A percentile compares a stretch with the other conserved stretches of the same genome.
phyloP scores from a whole-genome alignment of 2,329 filamentous ascomycete species.

The Neopestalotiopsis rosae region DNA sequence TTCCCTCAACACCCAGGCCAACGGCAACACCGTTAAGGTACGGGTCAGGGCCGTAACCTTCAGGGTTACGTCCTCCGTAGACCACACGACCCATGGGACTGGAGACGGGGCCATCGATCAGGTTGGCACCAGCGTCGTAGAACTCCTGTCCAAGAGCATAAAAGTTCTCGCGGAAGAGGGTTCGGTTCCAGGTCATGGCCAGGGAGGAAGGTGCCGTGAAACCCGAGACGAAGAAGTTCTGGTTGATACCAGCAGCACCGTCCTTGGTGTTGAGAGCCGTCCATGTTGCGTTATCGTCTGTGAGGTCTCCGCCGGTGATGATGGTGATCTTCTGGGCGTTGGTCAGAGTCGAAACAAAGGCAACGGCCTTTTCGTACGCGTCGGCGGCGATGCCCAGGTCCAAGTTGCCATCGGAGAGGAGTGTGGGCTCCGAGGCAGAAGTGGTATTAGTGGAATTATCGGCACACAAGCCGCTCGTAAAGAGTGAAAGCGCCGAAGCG shows the following conservation, averaged over 20 bases:
- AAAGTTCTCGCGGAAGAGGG: conserved; percentile 24
- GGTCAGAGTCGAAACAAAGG: conserved; percentile 15
- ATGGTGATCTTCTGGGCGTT: conserved; percentile 16
- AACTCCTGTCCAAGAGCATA: conserved; percentile 25
- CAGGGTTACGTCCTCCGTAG: conserved; percentile 10
- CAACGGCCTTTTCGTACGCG: conserved; percentile 15
- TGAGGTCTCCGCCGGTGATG: conserved; percentile 1
- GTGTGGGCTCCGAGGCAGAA: background rate
- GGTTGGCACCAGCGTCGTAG: conserved; percentile 22
- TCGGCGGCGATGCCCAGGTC: conserved; percentile 12
- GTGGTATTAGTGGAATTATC: background rate
- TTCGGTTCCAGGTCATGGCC: conserved; percentile 27
- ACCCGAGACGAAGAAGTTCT: conserved; percentile 26
- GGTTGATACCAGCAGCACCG: conserved; percentile 23
- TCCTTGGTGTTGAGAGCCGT: conserved; percentile 20
- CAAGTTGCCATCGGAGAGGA: conserved; percentile 5
- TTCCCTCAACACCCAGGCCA: conserved; percentile 15
- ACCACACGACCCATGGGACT: conserved; percentile 20
- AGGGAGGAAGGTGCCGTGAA: conserved; percentile 25
- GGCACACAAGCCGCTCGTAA: background rate
- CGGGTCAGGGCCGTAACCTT: conserved; percentile 14
- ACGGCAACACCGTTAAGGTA: conserved; percentile 15
- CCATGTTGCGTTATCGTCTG: conserved; percentile 10
- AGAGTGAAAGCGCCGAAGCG: conserved; percentile 1
- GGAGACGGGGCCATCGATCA: conserved; percentile 22